Evolutionary conservation across 1,284 basidiomycete genomes (phyloP).

Genomic region (Athelia psychrophila): DNA sequence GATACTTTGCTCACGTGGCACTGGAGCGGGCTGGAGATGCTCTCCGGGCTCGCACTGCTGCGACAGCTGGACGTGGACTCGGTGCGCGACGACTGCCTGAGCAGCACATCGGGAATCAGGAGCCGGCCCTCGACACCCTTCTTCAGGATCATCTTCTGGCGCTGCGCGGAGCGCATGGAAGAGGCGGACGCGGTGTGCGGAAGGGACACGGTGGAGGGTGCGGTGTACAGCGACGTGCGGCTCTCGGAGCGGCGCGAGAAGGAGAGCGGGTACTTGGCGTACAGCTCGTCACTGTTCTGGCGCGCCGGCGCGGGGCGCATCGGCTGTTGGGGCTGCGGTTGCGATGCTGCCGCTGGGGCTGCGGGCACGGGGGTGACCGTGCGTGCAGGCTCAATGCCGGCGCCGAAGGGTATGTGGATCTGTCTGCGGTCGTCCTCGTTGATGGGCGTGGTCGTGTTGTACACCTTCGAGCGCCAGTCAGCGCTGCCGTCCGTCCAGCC

Average conservation of each 20-base stretch:
- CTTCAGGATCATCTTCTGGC: constrained; percentile 51
- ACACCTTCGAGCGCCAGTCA: constrained; percentile 62
- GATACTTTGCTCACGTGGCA: constrained; percentile 21
- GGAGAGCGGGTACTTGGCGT: constrained; percentile 51
- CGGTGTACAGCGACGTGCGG: constrained; percentile 37
- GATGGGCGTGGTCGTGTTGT: constrained; percentile 27
- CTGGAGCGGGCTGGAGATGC: constrained; percentile 36
- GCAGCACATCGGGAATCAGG: constrained; percentile 61
- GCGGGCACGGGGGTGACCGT: too few species aligned
- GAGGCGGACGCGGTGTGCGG: constrained; percentile 23
- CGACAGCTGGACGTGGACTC: constrained; percentile 4
- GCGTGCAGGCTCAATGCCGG: too few species aligned
- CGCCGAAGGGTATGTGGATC: too few species aligned
- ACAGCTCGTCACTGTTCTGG: constrained; percentile 37
- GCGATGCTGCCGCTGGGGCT: constrained; percentile 21
- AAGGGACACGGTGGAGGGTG: constrained; percentile 16
- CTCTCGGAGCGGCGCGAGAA: constrained; percentile 51
- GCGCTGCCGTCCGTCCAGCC: constrained; percentile 70
- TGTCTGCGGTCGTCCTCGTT: too few species aligned
- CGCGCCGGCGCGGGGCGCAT: constrained; percentile 16
- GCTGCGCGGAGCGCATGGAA: constrained; percentile 20
- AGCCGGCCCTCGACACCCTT: constrained; percentile 61
- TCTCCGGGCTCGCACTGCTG: constrained; percentile 16
- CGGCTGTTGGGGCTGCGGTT: constrained; percentile 14
- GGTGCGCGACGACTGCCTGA: constrained; percentile 28